phyloP scores from a whole-genome alignment of 192 early-diverging fungal species.

The Backusella circina region DNA sequence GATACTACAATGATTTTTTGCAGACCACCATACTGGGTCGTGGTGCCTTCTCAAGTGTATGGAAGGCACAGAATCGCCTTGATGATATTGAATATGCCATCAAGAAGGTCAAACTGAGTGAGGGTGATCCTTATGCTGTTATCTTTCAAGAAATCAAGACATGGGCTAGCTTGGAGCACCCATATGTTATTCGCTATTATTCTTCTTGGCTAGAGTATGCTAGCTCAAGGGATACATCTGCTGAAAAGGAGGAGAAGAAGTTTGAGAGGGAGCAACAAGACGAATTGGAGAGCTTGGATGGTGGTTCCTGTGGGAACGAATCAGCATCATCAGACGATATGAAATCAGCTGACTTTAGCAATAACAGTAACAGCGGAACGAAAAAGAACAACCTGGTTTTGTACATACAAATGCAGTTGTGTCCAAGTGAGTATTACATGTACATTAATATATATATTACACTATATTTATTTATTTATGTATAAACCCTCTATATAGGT shows the following conservation, averaged over 20 bases:
- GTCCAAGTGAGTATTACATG: constrained; percentile 44
- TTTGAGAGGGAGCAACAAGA: constrained; percentile 5
- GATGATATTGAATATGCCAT: constrained; percentile 90
- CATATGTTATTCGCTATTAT: constrained; percentile 91
- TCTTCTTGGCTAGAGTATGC: constrained; percentile 82
- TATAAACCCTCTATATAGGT: constrained; percentile 6
- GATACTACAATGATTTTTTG: constrained; percentile 83
- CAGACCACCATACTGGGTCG: constrained; percentile 75
- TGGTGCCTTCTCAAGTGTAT: constrained; percentile 90
- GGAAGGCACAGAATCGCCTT: constrained; percentile 74
- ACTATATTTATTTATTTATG: not conserved
- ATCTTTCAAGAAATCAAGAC: constrained; percentile 90
- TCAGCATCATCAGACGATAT: not conserved
- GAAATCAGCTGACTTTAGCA: not conserved
- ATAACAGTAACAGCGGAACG: not conserved
- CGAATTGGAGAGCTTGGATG: not conserved
- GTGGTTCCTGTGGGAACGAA: not conserved
- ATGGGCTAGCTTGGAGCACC: constrained; percentile 78
- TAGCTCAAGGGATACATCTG: not conserved
- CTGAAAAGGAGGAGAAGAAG: constrained; percentile 23
- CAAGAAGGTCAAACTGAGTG: constrained; percentile 67
- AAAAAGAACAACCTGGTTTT: constrained; percentile 27
- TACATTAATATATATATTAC: not conserved
- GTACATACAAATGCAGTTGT: constrained; percentile 92
- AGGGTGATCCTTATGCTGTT: constrained; percentile 43